These are phyloP conservation scores for Senna tora DNA, from an alignment of 306 rosid species.

Conservation along the genomic window DNA sequence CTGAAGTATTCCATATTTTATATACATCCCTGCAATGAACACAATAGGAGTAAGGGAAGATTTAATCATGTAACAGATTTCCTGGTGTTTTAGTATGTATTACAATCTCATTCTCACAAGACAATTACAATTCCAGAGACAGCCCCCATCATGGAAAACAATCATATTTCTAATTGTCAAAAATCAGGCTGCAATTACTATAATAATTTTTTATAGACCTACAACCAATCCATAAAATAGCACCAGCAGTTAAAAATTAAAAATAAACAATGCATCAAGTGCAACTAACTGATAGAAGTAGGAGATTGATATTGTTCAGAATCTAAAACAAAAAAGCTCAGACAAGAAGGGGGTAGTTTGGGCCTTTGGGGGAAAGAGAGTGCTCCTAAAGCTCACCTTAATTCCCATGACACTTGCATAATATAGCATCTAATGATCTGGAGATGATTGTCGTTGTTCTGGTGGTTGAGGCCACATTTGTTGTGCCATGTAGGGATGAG, in stretches of 20 bases:
- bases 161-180: background rate
- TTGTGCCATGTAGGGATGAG: conserved; percentile 56
- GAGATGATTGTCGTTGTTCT: conserved; percentile 50
- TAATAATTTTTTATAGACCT: background rate
- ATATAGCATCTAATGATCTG: conserved; percentile 45
- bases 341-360: background rate
- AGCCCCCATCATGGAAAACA: background rate
- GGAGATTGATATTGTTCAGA: background rate
- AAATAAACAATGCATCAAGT: background rate
- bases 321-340: conserved; percentile 12
- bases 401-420: background rate
- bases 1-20: background rate
- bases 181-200: background rate
- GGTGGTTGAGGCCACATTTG: conserved; percentile 62
- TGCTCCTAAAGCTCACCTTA: conserved; percentile 40
- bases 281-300: background rate
- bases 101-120: background rate
- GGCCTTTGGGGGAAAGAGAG: conserved; percentile 10
- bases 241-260: background rate
- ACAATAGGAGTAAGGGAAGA: background rate
- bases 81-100: background rate
- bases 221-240: background rate
- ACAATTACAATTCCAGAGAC: background rate
- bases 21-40: conserved; percentile 5
- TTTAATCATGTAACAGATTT: conserved; percentile 8